Base-by-base conservation (phyloP, 2,329 filamentous ascomycete genomes). In the Exophiala spinifera region DNA sequence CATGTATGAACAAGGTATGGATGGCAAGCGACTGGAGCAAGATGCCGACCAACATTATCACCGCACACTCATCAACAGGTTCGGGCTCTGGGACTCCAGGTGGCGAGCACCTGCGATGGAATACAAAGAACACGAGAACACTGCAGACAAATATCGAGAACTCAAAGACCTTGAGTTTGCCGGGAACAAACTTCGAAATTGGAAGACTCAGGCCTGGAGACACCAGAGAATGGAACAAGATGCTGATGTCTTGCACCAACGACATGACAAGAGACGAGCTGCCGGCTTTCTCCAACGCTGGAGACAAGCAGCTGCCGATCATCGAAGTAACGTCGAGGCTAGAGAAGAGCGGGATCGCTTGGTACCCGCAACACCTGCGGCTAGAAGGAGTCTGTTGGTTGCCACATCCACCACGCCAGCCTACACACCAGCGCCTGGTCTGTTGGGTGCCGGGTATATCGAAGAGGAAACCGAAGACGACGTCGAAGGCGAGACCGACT, bases 201-300 rank as follows among this genome's bases (percentile, higher is more conserved):
- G 55, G 57, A 49, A 51, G 33, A 60, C 57, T 37, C 31, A 40
- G 7, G 52, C 55, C 1, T 60, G 52, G 36, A 33, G 57, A 23
- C 40, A 44, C n/a, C 50, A 46, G n/a, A 43, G 57, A 42, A 51
- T 60, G 4, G 51, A 60, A 34, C 49, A 57, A 20, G 57, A 60
- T 40, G 57, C 57, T 2, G 57, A 60, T 36, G 42, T 51, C 8
- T 31, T 60, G 15, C 47, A 36, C 28, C 54, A 53, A 36, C 55
- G 57, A n/a, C 57, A 57, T 42, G 57, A 57, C 37, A 57, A 50
- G 33, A 60, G 53, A 39, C 21, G 57, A 8, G 51, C 55, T 21
- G 21, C 51, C 3, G 46, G 39, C 11, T 42, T 60, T 14, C 43
- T 60, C 14, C 51, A 60, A 23, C 50, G 46, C 39, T 57, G 54